Evolutionary conservation across 225 moss, liverwort and hornwort genomes (phyloP).

Genomic region (Asterella californica): DNA sequence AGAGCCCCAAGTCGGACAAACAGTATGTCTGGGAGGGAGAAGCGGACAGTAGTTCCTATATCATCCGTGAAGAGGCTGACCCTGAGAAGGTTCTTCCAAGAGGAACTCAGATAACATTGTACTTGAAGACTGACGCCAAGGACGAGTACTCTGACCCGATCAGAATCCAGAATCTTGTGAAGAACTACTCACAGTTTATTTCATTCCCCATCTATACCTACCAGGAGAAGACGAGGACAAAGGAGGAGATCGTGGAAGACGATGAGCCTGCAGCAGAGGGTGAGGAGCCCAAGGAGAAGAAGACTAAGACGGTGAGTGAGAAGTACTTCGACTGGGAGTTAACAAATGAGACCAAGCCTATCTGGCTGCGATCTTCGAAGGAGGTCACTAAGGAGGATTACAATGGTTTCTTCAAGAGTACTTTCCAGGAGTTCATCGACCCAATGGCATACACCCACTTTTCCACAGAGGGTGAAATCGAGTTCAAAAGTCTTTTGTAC

Average conservation of each 20-base stretch:
- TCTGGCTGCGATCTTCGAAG: conserved; percentile 81
- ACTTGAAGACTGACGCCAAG: conserved; percentile 83
- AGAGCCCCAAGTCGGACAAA: conserved; percentile 71
- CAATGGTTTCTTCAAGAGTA: conserved; percentile 78
- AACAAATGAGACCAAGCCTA: conserved; percentile 89
- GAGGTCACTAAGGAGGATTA: conserved; percentile 80
- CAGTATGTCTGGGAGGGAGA: conserved; percentile 95
- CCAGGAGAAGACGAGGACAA: conserved; percentile 88
- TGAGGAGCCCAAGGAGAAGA: conserved; percentile 32
- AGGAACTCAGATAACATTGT: conserved; percentile 74
- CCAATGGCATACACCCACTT: conserved; percentile 90
- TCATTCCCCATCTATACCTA: conserved; percentile 97
- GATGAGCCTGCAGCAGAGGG: conserved; percentile 33
- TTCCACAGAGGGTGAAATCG: conserved; percentile 92
- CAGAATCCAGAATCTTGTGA: conserved; percentile 80
- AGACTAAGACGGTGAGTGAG: conserved; percentile 67
- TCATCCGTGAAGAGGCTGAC: conserved; percentile 75
- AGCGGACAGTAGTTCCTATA: conserved; percentile 73
- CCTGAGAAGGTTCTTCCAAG: conserved; percentile 60
- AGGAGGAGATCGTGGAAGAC: conserved; percentile 62
- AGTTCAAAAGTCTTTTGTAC: conserved; percentile 88
- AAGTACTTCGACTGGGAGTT: conserved; percentile 97
- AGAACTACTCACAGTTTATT: conserved; percentile 97
- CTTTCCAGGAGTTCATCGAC: conserved; percentile 91
- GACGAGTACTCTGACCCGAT: conserved; percentile 79